A percentile compares a stretch with the other conserved stretches of the same genome.
These are phyloP conservation scores for Chrysosporium queenslandicum DNA, from an alignment of 2,329 filamentous ascomycete genomes.

Conservation along the genomic window DNA sequence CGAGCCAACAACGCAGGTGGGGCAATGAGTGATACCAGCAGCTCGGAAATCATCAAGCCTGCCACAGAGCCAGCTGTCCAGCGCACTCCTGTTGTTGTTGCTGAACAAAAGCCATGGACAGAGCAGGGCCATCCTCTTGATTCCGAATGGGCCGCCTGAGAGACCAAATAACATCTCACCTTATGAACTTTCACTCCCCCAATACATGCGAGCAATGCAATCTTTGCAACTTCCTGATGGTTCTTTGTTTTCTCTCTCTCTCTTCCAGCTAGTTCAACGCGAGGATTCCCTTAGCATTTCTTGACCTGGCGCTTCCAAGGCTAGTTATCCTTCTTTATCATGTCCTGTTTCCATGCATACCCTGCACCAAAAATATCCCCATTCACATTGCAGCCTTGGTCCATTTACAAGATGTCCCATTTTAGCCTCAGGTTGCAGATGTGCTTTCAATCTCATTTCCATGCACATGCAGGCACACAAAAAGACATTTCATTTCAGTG, in stretches of 20 bases:
- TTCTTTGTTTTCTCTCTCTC: too few relatives aligned
- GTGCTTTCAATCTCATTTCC: neutral
- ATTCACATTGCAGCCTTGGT: neutral
- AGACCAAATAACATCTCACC: neutral
- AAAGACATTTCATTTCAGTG: neutral
- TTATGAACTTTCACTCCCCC: neutral
- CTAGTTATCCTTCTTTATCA: neutral
- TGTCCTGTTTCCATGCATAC: neutral
- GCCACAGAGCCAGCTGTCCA: constrained; percentile 13
- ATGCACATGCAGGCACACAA: neutral
- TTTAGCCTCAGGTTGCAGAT: neutral
- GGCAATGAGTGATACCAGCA: constrained; percentile 36
- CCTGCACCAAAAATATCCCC: neutral
- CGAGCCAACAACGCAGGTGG: constrained; percentile 34
- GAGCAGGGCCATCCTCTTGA: constrained; percentile 36
- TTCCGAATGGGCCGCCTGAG: constrained; percentile 38
- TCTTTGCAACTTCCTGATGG: too few relatives aligned
- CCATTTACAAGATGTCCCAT: neutral
- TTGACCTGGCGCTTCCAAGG: neutral
- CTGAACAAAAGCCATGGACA: neutral
- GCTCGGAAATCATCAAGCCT: constrained; percentile 9
- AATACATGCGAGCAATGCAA: neutral
- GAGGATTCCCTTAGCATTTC: neutral
- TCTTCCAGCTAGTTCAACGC: neutral
- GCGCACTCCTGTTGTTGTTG: constrained; percentile 25